Base-by-base conservation (phyloP, 192 early-diverging fungal genomes). In the Podila verticillata region DNA sequence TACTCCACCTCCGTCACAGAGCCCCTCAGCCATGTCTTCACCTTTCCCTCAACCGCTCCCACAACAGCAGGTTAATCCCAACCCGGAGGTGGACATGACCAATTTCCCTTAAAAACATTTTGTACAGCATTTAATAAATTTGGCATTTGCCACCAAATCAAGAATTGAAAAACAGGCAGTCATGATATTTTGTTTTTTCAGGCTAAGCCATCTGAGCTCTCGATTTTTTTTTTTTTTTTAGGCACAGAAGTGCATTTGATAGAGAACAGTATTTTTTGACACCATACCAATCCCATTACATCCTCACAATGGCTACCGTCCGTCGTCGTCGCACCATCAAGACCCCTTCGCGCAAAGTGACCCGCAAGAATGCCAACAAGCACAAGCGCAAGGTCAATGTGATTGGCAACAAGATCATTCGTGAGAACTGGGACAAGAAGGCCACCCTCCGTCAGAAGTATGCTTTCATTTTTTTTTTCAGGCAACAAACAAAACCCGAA, bases 381-480 rank as follows among this genome's bases (percentile, higher is more conserved):
- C 78, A 85, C 63, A 85, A 83, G 70, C 91, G 86, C 36, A 87
- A 85, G 83, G 71, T 91, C 62, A 75, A 84, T 68, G 61, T 90
- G 62, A 83, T 65, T 56, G 89, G 87, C 82, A 79, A 69, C 54
- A 73, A 64, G 44, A 84, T 92, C 61, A 82, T 94, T 36, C 84
- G 86, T 54, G 88, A 86, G 28, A 88, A 91, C 71, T 93, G 93
- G 92, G 89, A 95, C 81, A 84, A 84, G 56, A 88, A 79, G 30
- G 80, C 85, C 36, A 93, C 92, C 0, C 78, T 93, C 12, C 72
- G 84, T 30, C 89, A 95, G 86, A 95, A 95, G 88, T 87, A 83
- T 65, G 67, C 35, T 49, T 44, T 48, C 2, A 8, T 51, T 62
- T 34, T 63, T 29, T 17, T 56, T 9, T 63, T 62, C 10, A 58